Conservation (phyloP, 495 filamentous ascomycete species). For the Diplogelasinospora grovesii region DNA sequence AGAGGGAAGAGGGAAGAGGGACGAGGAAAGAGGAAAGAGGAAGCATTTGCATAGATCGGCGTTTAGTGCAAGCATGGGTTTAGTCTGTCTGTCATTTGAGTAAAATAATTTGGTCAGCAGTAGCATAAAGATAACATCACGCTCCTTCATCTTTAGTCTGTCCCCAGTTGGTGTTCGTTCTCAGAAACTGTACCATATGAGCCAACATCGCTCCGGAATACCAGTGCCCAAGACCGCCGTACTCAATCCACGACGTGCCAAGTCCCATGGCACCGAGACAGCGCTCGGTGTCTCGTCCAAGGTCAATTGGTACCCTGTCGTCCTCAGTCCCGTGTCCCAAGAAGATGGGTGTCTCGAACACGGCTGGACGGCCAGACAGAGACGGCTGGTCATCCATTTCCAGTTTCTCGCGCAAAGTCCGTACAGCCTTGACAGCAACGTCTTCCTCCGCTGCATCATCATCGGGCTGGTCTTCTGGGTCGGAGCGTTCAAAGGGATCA, state of each 20-base stretch:
- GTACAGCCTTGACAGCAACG: conserved; percentile 12
- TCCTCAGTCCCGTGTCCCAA: conserved; percentile 47
- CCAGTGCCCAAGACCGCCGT: conserved; percentile 46
- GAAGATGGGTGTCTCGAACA: conserved; percentile 34
- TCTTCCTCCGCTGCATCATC: conserved; percentile 15
- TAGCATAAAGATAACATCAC: background rate
- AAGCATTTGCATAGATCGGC: too few species aligned
- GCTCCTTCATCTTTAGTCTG: conserved; percentile 4
- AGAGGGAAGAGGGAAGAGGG: background rate
- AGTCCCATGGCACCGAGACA: conserved; percentile 28
- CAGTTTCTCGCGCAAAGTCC: conserved; percentile 14
- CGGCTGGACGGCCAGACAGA: background rate
- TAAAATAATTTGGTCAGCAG: background rate
- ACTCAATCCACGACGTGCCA: conserved; percentile 37
- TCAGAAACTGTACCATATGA: conserved; percentile 39
- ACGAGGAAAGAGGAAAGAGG: too few species aligned
- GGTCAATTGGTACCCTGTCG: conserved; percentile 32
- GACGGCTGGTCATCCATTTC: conserved; percentile 17
- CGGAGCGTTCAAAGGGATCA: conserved; percentile 19
- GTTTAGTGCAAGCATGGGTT: too few species aligned
- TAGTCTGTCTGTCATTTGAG: background rate
- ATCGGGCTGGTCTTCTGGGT: conserved; percentile 16
- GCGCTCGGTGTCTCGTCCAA: conserved; percentile 31
- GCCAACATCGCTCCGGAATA: conserved; percentile 43
- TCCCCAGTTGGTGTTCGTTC: background rate